Base-by-base conservation (phyloP, 345 rosid genomes). In the Gossypium raimondii region DNA sequence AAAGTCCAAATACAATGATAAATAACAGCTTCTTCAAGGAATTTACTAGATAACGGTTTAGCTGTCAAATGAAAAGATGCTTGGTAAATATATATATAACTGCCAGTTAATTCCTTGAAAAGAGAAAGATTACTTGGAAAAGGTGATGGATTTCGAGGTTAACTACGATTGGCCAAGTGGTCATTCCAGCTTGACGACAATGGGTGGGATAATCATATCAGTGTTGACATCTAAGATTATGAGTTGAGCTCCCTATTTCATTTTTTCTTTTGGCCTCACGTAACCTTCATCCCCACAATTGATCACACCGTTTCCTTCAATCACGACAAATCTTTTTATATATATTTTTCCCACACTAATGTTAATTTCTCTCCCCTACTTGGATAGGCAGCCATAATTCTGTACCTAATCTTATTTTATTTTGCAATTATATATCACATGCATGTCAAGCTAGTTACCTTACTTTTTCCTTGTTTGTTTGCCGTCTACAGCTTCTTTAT, bases 131-230 rank as follows among this genome's bases (percentile, higher is more conserved):
- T 55, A 25, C 75, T 73, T 78, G 69, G 62, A 78, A 80, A 84
- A 85, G 77, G 79, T 3, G 61, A 61, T 58, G 14, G 27, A 34
- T 68, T 73, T 62, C 16, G 13, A 81, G 77, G 78, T 55, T 45
- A 73, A 71, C 29, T 74, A n/a, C 57, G 27, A 86, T 78, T 83
- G 88, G 86, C 80, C 85, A 83, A 82, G 81, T 83, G 88, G 92
- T 86, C 87, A 85, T 85, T 90, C 88, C 75, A 78, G 83, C 81
- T 83, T 75, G 78, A 86, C 72, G 64, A 72, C 78, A 82, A 81
- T 79, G 78, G 80, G 73, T 80, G 85, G 78, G 76, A 71, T 82
- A 85, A 90, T 90, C 81, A 88, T 88, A 58, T 75, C 89, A 81
- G 56, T 63, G 78, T 88, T 88, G 90, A 85, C 86, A 20, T 62